A percentile compares a stretch with the other conserved stretches of the same genome.
Conservation (phyloP, 345 rosid genomes). For the Nephelium lappaceum region DNA sequence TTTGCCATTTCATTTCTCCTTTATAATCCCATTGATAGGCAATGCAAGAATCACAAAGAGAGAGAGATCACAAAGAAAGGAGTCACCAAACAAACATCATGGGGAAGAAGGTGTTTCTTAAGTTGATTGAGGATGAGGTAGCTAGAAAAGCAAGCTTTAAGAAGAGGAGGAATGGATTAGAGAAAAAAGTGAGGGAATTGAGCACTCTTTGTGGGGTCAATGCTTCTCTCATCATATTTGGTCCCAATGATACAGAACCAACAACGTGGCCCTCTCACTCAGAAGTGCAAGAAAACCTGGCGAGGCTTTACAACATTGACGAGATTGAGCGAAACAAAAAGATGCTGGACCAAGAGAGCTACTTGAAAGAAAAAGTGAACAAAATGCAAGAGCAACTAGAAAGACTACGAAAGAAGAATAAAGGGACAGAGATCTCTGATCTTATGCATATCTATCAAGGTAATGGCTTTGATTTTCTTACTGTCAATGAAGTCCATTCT, state of each 20-base stretch:
- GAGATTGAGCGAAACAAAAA: conserved; percentile 34
- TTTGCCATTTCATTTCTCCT: neutral
- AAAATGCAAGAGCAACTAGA: conserved; percentile 28
- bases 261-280: conserved; percentile 41
- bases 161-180: conserved; percentile 39
- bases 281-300: conserved; percentile 18
- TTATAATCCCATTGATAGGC: neutral
- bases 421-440: no score
- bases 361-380: conserved; percentile 20
- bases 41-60: neutral
- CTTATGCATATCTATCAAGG: no score
- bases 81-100: conserved; percentile 31
- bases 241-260: neutral
- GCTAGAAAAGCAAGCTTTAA: conserved; percentile 47
- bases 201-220: conserved; percentile 38
- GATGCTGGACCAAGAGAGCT: no score
- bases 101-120: conserved; percentile 49
- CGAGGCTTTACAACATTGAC: conserved; percentile 23
- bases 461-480: no score
- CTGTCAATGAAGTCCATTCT: no score
- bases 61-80: neutral
- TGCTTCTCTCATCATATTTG: conserved; percentile 37
- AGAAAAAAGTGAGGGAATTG: conserved; percentile 52
- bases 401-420: conserved; percentile 16
- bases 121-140: conserved; percentile 37